Evolutionary conservation across 257 asterid species (phyloP).

Genomic region (Capsicum pubescens): DNA sequence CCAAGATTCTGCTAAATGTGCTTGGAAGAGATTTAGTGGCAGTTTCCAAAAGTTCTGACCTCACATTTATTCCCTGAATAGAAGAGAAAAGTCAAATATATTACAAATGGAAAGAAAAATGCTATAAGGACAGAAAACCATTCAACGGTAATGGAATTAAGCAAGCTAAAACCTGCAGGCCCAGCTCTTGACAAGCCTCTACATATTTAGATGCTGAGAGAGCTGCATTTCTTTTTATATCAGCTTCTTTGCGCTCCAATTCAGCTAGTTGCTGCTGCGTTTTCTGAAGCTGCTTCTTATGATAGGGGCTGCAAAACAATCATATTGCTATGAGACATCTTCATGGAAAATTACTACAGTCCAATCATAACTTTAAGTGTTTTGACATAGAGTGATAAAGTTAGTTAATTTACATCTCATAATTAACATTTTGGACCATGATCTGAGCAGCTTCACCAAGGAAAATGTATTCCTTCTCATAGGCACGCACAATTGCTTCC

Average conservation of each 20-base stretch:
- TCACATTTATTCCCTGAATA: constrained; percentile 80
- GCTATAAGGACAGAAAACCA: background rate
- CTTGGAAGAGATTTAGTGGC: constrained; percentile 77
- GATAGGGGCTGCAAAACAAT: constrained; percentile 70
- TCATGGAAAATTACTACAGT: constrained; percentile 14
- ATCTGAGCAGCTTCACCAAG: constrained; percentile 97
- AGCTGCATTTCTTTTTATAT: constrained; percentile 88
- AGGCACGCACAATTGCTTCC: constrained; percentile 87
- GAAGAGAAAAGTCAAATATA: constrained; percentile 11
- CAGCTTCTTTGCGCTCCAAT: constrained; percentile 86
- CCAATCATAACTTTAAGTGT: constrained; percentile 10
- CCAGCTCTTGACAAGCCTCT: constrained; percentile 95
- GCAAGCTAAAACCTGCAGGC: constrained; percentile 71
- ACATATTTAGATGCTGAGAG: constrained; percentile 86
- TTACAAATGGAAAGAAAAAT: constrained; percentile 12
- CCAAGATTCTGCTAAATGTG: constrained; percentile 70
- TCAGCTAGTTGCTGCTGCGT: constrained; percentile 90
- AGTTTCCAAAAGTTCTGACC: constrained; percentile 80
- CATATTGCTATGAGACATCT: constrained; percentile 22
- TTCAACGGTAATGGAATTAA: background rate
- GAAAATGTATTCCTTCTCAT: constrained; percentile 81
- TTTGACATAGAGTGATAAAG: constrained; percentile 3
- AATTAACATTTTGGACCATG: constrained; percentile 90
- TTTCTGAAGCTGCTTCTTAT: constrained; percentile 89
- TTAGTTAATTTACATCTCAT: constrained; percentile 73